Conservation (phyloP, 1,139 yeast species). For the Candida labiduridarum region DNA sequence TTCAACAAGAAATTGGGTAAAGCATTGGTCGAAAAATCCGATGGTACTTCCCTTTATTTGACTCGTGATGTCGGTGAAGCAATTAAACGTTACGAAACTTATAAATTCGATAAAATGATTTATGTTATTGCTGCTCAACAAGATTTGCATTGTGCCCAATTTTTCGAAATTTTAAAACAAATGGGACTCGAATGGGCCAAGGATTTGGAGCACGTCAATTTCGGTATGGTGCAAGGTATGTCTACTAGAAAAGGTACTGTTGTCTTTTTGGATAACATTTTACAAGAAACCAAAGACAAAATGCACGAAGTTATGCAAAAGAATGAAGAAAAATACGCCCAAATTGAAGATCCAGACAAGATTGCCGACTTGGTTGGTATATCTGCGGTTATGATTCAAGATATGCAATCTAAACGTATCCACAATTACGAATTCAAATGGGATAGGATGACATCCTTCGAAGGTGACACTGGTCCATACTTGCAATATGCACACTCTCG, state of each 20-base stretch:
- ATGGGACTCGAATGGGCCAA: constrained; percentile 91
- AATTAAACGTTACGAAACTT: constrained; percentile 79
- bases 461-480: constrained; percentile 99
- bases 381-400: constrained; percentile 98
- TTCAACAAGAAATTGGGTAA: constrained; percentile 94
- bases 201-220: constrained; percentile 79
- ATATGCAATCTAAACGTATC: constrained; percentile 96
- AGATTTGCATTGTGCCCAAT: constrained; percentile 91
- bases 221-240: constrained; percentile 99
- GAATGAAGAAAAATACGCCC: constrained; percentile 89
- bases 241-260: constrained; percentile 98
- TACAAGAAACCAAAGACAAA: constrained; percentile 91
- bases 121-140: constrained; percentile 96
- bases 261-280: constrained; percentile 90
- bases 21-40: constrained; percentile 90
- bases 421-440: constrained; percentile 96
- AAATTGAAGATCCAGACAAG: constrained; percentile 91
- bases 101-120: constrained; percentile 92
- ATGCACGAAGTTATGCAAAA: constrained; percentile 98
- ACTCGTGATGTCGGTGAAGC: constrained; percentile 99
- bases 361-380: constrained; percentile 96
- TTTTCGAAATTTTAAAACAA: constrained; percentile 91
- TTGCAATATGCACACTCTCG: constrained; percentile 98
- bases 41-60: constrained; percentile 91
- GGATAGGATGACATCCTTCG: constrained; percentile 98